A percentile compares a stretch with the other conserved stretches of the same genome.
These are phyloP conservation scores for Fusarium bulbicola DNA, from an alignment of 2,329 filamentous ascomycete genomes.

Conservation along the genomic window DNA sequence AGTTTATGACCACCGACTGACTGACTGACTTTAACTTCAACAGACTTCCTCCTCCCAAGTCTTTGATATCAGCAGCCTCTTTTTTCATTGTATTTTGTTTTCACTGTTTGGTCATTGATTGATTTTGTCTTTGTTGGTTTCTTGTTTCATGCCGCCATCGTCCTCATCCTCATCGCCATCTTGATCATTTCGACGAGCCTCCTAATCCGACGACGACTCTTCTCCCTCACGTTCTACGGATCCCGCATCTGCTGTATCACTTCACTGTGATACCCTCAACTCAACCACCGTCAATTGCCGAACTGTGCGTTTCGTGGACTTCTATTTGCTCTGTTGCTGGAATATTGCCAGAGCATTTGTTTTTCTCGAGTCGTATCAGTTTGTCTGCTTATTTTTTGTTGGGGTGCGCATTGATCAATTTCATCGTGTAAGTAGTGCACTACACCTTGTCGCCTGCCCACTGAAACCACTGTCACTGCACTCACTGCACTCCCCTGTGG, in stretches of 20 bases:
- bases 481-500: conserved; percentile 6
- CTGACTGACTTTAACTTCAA: conserved; percentile 27
- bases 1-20: conserved; percentile 37
- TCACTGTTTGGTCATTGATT: conserved; percentile 3
- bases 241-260: conserved; percentile 21
- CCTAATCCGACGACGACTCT: conserved; percentile 27
- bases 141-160: conserved; percentile 1
- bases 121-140: neutral
- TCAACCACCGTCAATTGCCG: conserved; percentile 27
- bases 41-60: neutral
- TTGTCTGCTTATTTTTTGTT: conserved; percentile 7
- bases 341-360: conserved; percentile 50
- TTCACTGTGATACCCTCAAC: conserved; percentile 26
- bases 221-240: conserved; percentile 12
- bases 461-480: neutral
- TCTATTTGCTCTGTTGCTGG: conserved; percentile 48
- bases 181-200: conserved; percentile 6
- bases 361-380: conserved; percentile 29
- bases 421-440: conserved; percentile 36
- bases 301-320: conserved; percentile 28
- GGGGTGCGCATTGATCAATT: conserved; percentile 17
- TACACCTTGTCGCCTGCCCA: neutral
- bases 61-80: conserved; percentile 38
- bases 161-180: neutral
- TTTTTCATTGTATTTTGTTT: conserved; percentile 14